Evolutionary conservation across 305 asterid genomes (phyloP).

Genomic region (Plantago coronopus): DNA sequence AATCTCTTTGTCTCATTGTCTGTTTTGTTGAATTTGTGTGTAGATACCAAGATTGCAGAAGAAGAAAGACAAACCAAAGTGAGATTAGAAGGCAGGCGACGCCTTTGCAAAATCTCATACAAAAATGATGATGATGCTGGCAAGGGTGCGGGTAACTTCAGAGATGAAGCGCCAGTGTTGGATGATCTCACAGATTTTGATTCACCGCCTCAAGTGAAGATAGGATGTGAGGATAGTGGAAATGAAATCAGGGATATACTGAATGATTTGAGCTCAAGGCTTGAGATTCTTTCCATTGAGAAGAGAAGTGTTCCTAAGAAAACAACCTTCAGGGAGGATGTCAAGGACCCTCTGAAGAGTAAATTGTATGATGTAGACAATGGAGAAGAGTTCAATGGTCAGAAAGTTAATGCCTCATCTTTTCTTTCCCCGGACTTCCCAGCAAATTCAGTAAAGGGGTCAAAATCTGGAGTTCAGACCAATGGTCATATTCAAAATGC

Average conservation of each 20-base stretch:
- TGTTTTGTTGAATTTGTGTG: conserved; percentile 23
- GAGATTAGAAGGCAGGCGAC: conserved; percentile 75
- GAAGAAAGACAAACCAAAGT: conserved; percentile 47
- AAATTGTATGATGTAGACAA: conserved; percentile 30
- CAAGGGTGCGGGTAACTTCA: conserved; percentile 20
- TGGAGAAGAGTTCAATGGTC: conserved; percentile 35
- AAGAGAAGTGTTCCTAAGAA: conserved; percentile 52
- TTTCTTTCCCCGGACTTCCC: conserved; percentile 35
- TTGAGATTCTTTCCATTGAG: conserved; percentile 72
- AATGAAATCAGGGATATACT: conserved; percentile 77
- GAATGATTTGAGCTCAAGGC: conserved; percentile 66
- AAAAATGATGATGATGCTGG: conserved; percentile 24
- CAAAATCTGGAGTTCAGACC: conserved; percentile 29
- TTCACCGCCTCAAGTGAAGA: conserved; percentile 45
- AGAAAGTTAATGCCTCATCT: conserved; percentile 45
- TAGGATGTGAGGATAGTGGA: conserved; percentile 36
- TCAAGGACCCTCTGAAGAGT: conserved; percentile 27
- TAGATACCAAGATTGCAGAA: conserved; percentile 31
- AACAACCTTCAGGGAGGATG: conserved; percentile 28
- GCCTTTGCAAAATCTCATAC: conserved; percentile 64
- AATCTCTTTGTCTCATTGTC: conserved; percentile 4
- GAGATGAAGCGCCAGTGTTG: conserved; percentile 32
- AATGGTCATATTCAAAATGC: conserved; percentile 23
- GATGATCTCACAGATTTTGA: conserved; percentile 48
- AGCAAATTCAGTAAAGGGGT: conserved; percentile 26